These are phyloP conservation scores for Astrocystis sublimbata DNA, from an alignment of 495 filamentous ascomycete species.

Conservation along the genomic window DNA sequence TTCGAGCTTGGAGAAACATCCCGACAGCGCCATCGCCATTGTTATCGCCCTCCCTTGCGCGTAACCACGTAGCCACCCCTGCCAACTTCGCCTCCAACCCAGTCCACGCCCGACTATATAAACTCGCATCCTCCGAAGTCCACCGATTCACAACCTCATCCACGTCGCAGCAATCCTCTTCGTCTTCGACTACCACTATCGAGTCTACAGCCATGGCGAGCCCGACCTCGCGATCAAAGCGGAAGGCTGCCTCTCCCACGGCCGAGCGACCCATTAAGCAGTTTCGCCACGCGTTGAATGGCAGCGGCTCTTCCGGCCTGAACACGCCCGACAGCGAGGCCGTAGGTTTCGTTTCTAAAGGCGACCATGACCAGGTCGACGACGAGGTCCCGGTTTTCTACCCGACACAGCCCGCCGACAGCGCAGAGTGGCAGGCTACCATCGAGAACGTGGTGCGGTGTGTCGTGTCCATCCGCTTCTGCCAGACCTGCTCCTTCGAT, in stretches of 20 bases:
- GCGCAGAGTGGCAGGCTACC: constrained; percentile 94
- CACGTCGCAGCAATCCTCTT: not conserved
- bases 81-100: not conserved
- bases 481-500: constrained; percentile 97
- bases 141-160: constrained; percentile 2
- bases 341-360: constrained; percentile 29
- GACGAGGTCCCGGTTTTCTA: constrained; percentile 41
- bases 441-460: constrained; percentile 91
- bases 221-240: constrained; percentile 46
- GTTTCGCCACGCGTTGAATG: constrained; percentile 44
- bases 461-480: constrained; percentile 97
- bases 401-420: constrained; percentile 64
- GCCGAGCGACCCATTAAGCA: constrained; percentile 53
- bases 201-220: constrained; percentile 39
- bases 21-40: not conserved
- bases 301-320: constrained; percentile 46
- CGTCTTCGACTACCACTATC: not conserved
- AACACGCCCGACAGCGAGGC: constrained; percentile 47
- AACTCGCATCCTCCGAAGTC: not conserved
- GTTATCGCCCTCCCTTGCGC: not conserved
- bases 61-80: not conserved
- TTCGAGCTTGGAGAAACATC: constrained; percentile 15
- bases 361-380: constrained; percentile 40
- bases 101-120: not conserved
- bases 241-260: constrained; percentile 44